Evolutionary conservation across 2,329 filamentous ascomycete genomes (phyloP).

Genomic region (Pestalotiopsis sp.): DNA sequence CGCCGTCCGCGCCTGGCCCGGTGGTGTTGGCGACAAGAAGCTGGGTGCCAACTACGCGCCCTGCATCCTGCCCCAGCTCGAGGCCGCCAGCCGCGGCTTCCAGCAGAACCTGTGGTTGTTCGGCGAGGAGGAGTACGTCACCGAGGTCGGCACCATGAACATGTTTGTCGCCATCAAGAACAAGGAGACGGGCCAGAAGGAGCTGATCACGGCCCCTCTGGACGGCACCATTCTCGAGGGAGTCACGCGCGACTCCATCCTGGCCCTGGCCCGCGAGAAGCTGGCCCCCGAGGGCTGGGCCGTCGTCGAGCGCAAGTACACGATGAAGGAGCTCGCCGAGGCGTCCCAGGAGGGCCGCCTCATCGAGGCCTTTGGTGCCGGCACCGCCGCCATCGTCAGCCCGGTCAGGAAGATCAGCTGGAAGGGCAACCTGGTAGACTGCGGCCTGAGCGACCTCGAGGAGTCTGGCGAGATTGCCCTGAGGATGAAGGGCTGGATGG

Average conservation of each 20-base stretch:
- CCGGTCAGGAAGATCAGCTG: conserved; percentile 89
- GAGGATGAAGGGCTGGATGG: conserved; percentile 96
- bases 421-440: conserved; percentile 79
- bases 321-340: conserved; percentile 82
- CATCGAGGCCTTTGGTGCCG: conserved; percentile 90
- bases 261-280: conserved; percentile 82
- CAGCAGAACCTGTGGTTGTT: conserved; percentile 99
- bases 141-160: conserved; percentile 99
- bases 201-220: conserved; percentile 91
- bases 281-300: conserved; percentile 86
- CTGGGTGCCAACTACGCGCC: conserved; percentile 99
- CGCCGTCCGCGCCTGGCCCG: conserved; percentile 95
- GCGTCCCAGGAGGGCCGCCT: conserved; percentile 83
- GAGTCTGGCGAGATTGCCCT: conserved; percentile 86
- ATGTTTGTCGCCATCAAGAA: conserved; percentile 86
- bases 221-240: conserved; percentile 97
- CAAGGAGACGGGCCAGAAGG: conserved; percentile 85
- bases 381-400: conserved; percentile 91
- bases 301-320: conserved; percentile 86
- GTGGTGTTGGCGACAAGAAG: conserved; percentile 97
- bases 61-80: conserved; percentile 93
- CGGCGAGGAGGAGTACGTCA: conserved; percentile 91
- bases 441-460: conserved; percentile 76
- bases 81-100: conserved; percentile 88
- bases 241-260: conserved; percentile 88